Percentiles rank a stretch among this genome's conserved stretches.
phyloP scores from a whole-genome alignment of 2,329 filamentous ascomycete genomes.

The Pseudogymnoascus sp. region DNA sequence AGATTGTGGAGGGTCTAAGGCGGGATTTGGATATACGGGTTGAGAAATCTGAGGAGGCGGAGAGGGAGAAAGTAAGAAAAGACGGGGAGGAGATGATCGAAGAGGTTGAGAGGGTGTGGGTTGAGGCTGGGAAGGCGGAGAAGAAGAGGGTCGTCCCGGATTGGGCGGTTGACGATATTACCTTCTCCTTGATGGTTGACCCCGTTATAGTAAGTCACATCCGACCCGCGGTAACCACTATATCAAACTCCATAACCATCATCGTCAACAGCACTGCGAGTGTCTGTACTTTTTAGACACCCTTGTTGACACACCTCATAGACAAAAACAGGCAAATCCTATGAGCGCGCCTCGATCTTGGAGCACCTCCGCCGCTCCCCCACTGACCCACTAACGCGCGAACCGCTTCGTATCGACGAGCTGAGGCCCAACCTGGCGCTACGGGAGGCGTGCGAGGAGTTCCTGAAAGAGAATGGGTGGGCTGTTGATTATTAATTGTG shows the following conservation, averaged over 20 bases:
- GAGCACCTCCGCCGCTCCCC: slow-evolving; percentile 71
- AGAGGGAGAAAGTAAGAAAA: slow-evolving; percentile 39
- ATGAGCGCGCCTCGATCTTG: slow-evolving; percentile 76
- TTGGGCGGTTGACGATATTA: slow-evolving; percentile 69
- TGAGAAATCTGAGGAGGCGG: slow-evolving; percentile 38
- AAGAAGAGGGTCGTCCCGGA: slow-evolving; percentile 58
- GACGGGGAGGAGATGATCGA: slow-evolving; percentile 24
- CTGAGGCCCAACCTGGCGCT: slow-evolving; percentile 75
- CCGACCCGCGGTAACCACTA: too few relatives aligned
- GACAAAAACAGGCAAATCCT: slow-evolving; percentile 83
- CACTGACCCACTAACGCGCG: slow-evolving; percentile 77
- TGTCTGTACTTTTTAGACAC: neutral
- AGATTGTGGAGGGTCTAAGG: slow-evolving; percentile 33
- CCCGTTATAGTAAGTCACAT: slow-evolving; percentile 37
- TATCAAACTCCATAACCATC: neutral
- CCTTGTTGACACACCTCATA: slow-evolving; percentile 19
- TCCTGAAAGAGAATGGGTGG: slow-evolving; percentile 81
- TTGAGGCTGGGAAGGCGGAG: slow-evolving; percentile 37
- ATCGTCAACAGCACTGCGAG: neutral
- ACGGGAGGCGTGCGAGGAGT: slow-evolving; percentile 76
- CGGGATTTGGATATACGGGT: slow-evolving; percentile 40
- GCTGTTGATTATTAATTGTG: slow-evolving; percentile 70
- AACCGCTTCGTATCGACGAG: slow-evolving; percentile 59
- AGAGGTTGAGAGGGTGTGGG: slow-evolving; percentile 35
- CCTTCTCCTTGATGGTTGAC: slow-evolving; percentile 66